phyloP scores from a whole-genome alignment of 148 eudicot species.

The Rhododendron molle region DNA sequence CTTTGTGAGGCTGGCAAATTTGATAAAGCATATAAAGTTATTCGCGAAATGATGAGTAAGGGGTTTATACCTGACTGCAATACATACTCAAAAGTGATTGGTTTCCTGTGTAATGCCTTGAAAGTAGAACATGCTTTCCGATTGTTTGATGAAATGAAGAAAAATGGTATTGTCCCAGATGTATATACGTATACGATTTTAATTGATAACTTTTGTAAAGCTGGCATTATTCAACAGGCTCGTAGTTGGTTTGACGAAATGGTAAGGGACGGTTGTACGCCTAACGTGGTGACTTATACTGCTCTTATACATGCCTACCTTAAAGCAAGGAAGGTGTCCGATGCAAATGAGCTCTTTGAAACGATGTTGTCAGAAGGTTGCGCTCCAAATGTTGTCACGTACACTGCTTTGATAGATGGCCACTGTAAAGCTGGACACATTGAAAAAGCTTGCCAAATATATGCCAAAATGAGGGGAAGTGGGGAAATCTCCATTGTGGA shows the following conservation, averaged over 20 bases:
- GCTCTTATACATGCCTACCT: slow-evolving; percentile 85
- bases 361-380: slow-evolving; percentile 49
- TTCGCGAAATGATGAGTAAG: slow-evolving; percentile 70
- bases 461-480: slow-evolving; percentile 58
- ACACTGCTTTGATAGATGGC: slow-evolving; percentile 63
- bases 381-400: slow-evolving; percentile 55
- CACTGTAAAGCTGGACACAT: slow-evolving; percentile 54
- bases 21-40: slow-evolving; percentile 66
- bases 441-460: slow-evolving; percentile 61
- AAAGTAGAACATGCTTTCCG: slow-evolving; percentile 71
- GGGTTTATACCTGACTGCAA: slow-evolving; percentile 83
- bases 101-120: slow-evolving; percentile 62
- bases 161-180: slow-evolving; percentile 67
- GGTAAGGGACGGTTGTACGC: slow-evolving; percentile 61
- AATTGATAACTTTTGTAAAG: slow-evolving; percentile 88
- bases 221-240: slow-evolving; percentile 87
- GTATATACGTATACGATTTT: slow-evolving; percentile 84
- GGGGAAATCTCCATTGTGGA: slow-evolving; percentile 38
- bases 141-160: slow-evolving; percentile 83
- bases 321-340: slow-evolving; percentile 43
- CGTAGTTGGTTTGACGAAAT: slow-evolving; percentile 80
- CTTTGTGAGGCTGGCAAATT: slow-evolving; percentile 80
- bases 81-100: slow-evolving; percentile 82
- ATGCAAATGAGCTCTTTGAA: slow-evolving; percentile 66
- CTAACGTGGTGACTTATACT: slow-evolving; percentile 94